A percentile compares a stretch with the other conserved stretches of the same genome.
Conservation (phyloP, 805 yeast species). For the Myxozyma geophila region DNA sequence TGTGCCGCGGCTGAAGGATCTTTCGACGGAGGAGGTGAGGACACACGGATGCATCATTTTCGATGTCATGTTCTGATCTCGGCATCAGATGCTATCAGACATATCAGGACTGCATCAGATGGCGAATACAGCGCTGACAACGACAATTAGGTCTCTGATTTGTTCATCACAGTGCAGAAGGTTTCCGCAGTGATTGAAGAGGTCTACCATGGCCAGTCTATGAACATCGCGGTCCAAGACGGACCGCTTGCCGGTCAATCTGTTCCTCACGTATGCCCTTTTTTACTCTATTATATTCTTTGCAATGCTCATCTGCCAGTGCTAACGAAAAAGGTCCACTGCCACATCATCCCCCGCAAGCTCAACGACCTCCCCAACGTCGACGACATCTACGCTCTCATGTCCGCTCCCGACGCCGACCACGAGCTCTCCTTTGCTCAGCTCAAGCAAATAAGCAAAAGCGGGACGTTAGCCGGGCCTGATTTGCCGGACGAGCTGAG, state of each 20-base stretch:
- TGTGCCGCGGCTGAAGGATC: conserved; percentile 68
- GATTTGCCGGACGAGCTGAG: conserved; percentile 56
- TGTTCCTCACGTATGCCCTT: conserved; percentile 72
- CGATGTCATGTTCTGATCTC: no score
- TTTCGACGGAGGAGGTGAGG: conserved; percentile 64
- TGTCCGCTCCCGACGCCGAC: conserved; percentile 63
- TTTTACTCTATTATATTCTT: background rate
- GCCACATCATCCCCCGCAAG: conserved; percentile 87
- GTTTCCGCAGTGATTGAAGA: conserved; percentile 69
- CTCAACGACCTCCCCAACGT: conserved; percentile 62
- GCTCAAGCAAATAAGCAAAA: conserved; percentile 34
- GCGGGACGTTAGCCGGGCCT: conserved; percentile 40
- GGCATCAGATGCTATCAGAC: background rate
- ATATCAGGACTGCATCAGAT: background rate
- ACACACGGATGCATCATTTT: no score
- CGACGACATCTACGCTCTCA: conserved; percentile 70
- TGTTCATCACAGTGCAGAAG: conserved; percentile 72
- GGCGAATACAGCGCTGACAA: background rate
- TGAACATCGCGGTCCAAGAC: conserved; percentile 93
- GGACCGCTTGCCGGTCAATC: conserved; percentile 96
- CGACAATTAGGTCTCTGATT: conserved; percentile 54
- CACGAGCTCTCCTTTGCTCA: conserved; percentile 36
- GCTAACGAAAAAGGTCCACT: conserved; percentile 54
- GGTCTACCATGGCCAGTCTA: conserved; percentile 75
- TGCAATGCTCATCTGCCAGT: background rate